Evolutionary conservation across 371 early-diverging fungal species (phyloP).

Genomic region (Rhizopus delemar): DNA sequence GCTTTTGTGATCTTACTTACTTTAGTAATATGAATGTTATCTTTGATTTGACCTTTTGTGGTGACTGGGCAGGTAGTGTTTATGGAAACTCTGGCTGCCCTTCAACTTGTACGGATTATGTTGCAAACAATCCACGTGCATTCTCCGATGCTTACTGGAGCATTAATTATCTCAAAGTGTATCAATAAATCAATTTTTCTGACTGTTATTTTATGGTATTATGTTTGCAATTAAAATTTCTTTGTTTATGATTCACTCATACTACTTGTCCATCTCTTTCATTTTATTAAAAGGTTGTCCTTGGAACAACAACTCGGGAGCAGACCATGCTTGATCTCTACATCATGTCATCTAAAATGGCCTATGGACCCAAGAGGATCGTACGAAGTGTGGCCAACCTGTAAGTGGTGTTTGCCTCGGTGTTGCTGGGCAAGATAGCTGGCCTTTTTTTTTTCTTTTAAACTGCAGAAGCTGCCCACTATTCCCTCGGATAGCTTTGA

Average conservation of each 20-base stretch:
- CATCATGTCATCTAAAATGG: slow-evolving; percentile 20
- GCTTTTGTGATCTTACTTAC: slow-evolving; percentile 10
- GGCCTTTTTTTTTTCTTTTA: slow-evolving; percentile 9
- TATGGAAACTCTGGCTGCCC: slow-evolving; percentile 20
- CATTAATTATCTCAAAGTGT: slow-evolving; percentile 26
- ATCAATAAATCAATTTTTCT: slow-evolving; percentile 2
- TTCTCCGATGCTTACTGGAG: slow-evolving; percentile 26
- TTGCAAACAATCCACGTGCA: slow-evolving; percentile 14
- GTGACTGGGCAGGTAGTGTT: slow-evolving; percentile 25
- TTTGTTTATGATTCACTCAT: too few relatives aligned
- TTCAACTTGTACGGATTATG: slow-evolving; percentile 21
- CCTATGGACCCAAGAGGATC: slow-evolving; percentile 18
- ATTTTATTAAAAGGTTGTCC: background rate
- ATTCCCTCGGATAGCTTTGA: background rate
- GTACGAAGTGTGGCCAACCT: slow-evolving; percentile 7
- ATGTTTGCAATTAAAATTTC: too few relatives aligned
- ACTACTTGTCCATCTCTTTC: too few relatives aligned
- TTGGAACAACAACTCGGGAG: slow-evolving; percentile 18
- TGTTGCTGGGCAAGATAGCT: slow-evolving; percentile 1
- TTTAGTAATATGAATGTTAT: slow-evolving; percentile 18
- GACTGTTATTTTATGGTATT: too few relatives aligned
- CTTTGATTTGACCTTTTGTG: slow-evolving; percentile 25
- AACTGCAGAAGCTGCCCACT: slow-evolving; percentile 2
- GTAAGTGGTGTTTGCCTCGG: slow-evolving; percentile 11
- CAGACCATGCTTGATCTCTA: slow-evolving; percentile 13